A percentile compares a stretch with the other conserved stretches of the same genome.
These are phyloP conservation scores for Stipa capillata DNA, from an alignment of 176 grass and related monocot genomes.

Conservation along the genomic window DNA sequence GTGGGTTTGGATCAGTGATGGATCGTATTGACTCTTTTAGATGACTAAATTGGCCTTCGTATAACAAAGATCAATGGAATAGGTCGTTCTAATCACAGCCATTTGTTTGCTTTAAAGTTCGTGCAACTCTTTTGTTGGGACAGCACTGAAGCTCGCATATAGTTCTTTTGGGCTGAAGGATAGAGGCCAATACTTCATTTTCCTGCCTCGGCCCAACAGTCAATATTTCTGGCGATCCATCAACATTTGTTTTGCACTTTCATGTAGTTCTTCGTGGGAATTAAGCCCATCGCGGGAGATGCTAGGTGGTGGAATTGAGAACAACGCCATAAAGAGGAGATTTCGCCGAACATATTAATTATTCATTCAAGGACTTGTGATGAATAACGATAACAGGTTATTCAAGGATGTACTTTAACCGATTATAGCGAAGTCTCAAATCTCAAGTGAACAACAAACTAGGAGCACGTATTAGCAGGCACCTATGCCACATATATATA, in stretches of 20 bases:
- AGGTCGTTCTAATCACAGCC: too few relatives aligned
- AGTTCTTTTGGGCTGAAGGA: too few relatives aligned
- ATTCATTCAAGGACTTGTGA: background rate
- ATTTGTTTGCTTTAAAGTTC: too few relatives aligned
- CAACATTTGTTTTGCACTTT: background rate
- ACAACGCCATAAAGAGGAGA: background rate
- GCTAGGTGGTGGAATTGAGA: background rate
- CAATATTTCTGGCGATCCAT: too few relatives aligned
- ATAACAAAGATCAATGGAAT: too few relatives aligned
- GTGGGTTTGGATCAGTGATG: too few relatives aligned
- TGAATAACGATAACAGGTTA: too few relatives aligned
- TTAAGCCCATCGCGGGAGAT: background rate
- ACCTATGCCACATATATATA: background rate
- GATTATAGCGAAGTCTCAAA: background rate
- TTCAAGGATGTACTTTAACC: background rate
- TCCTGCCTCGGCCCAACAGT: background rate
- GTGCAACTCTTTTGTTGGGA: too few relatives aligned
- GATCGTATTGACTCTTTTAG: too few relatives aligned
- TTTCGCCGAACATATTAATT: background rate
- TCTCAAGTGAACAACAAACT: background rate
- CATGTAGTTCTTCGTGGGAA: background rate
- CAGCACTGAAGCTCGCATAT: too few relatives aligned
- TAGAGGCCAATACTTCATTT: too few relatives aligned
- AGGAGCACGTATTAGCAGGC: background rate
- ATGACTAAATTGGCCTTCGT: too few relatives aligned